Evolutionary conservation across 495 filamentous ascomycete genomes (phyloP), one percentile per base, ranked within the genome.

Genomic region (Xylaria intraflava): DNA sequence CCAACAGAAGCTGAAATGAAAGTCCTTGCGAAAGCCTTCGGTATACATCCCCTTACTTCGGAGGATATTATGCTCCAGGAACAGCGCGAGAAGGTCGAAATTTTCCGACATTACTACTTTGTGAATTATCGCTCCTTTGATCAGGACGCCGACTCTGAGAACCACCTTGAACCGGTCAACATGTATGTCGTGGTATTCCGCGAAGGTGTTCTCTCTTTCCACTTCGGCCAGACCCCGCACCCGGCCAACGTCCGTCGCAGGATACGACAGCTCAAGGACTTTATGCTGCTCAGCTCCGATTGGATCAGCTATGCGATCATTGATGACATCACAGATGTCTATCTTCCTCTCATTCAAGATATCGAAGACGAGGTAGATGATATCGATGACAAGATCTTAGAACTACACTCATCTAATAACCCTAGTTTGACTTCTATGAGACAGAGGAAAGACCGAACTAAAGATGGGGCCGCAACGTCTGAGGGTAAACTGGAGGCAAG

Each of bases 231-330:
- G 65, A 93, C 88, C 1, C 93, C 91, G 1, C 93, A 98, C 70
- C 87, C 90, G 10, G 90, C 91, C 62, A 96, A 98, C 63, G 93
- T 98, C 22, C 88, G 93, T 20, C 81, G 91, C 24, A 84, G 93
- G 22, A 90, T 98, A 65, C 84, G 93, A 24, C 93, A 97, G 66
- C 77, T 98, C 43, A 87, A 87, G 63, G 94, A 98, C 70, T 97
- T 95, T 65, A 78, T 97, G 59, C 88, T 93, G 58, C 75, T 96
- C 6, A 90, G 84, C 55, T 89, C 91, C 0, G 93, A 98, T 67
- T 98, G 93, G 93, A 96, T 98, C 60, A 94, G 89, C 12, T 98
- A 98, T 60, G 93, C 90, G 27, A 81, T 98, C 58, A 96, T 98
- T 60, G 93, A 98, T 67, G 92, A 98, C 64, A 95, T 98, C 60